A percentile compares a stretch with the other conserved stretches of the same genome.
Evolutionary conservation across 495 filamentous ascomycete species (phyloP).

Genomic region (Cercophora newfieldiana): DNA sequence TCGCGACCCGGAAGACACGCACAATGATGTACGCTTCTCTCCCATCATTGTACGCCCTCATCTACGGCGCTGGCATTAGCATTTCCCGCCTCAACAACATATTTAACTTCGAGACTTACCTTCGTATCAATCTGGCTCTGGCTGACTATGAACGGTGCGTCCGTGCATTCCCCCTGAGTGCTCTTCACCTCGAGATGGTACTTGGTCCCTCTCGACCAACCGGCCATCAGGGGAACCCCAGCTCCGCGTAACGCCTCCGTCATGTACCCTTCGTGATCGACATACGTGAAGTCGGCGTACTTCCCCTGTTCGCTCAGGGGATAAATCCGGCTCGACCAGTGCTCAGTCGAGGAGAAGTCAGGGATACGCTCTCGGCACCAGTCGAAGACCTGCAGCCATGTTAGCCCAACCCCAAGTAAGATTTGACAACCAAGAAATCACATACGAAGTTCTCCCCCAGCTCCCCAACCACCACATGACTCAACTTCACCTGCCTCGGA

Average conservation of each 20-base stretch:
- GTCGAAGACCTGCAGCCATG: background rate
- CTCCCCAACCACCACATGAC: background rate
- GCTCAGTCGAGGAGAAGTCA: background rate
- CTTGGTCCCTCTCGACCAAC: background rate
- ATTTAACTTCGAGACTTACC: background rate
- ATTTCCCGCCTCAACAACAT: background rate
- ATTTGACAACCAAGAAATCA: background rate
- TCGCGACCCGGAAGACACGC: background rate
- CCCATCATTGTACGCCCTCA: background rate
- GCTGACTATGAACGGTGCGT: background rate
- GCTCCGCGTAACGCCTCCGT: background rate
- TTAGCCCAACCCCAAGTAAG: background rate
- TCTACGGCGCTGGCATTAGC: background rate
- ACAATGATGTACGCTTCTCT: background rate
- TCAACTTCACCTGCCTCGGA: background rate
- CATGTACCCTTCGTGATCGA: background rate
- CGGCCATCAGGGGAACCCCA: background rate
- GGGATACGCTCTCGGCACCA: background rate
- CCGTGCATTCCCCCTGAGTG: background rate
- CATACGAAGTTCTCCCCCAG: background rate
- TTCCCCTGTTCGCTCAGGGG: conserved; percentile 1
- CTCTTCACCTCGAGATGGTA: conserved; percentile 14
- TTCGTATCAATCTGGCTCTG: background rate
- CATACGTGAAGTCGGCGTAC: conserved; percentile 5
- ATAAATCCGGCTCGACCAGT: background rate